Evolutionary conservation across 2,329 filamentous ascomycete genomes (phyloP), one percentile per base, ranked within the genome.

Genomic region (Pseudohalonectria lignicola): DNA sequence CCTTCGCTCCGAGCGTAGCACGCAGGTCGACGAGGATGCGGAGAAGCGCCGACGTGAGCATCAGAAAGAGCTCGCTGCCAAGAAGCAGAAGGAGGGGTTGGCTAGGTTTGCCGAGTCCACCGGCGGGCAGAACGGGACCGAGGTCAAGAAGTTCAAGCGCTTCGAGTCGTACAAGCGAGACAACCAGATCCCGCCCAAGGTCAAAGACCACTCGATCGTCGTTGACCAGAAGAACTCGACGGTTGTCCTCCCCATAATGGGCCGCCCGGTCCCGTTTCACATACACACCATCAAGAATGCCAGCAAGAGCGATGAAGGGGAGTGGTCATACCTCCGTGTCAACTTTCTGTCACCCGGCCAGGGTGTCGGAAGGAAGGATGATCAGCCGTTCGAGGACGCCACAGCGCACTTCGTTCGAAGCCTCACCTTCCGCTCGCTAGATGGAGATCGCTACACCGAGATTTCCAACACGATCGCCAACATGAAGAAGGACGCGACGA

Each of bases 91-190:
- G 49, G 84, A 94, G 51, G 92, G 92, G 37, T 62, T 94, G 18
- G 82, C 79, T 15, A 76, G 86, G 45, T 98, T 93, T 55, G 78
- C 86, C 31, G 86, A 94, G 53, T 84, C 85, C 1, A 88, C 83
- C 0, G 82, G 79, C 41, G 86, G 82, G 41, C 71, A 90, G 46
- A 92, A 94, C 52, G 92, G 90, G 25, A 79, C 80, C n/a, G 82
- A 92, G 47, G 82, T 93, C 57, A 96, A 96, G 71, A 94, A 90
- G 63, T 96, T 98, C 70, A 96, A 96, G 67, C 85, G 87, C 40
- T 98, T 96, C 54, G 92, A 98, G 60, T 98, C 92, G 0, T 98
- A 98, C 67, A 98, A 96, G 69, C 79, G 90, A 43, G 92, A 96
- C 58, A 94, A 93, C 50, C 90, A 96, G 59, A 78, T 98, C 39